Evolutionary conservation across 306 rosid genomes (phyloP), one percentile per base, ranked within the genome.

Genomic region (Cucurbita argyrosperma): DNA sequence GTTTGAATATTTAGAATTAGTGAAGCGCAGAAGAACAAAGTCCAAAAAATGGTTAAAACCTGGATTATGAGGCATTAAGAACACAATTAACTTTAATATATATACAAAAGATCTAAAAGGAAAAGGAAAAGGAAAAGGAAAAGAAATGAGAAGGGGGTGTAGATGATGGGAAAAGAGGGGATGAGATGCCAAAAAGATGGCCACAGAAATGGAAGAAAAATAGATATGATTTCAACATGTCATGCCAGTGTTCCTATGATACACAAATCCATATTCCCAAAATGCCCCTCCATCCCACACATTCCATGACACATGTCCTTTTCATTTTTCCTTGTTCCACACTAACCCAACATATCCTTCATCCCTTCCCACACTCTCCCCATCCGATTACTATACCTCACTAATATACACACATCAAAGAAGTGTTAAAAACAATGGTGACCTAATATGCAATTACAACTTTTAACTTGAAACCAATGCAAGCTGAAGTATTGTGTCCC

Each of bases 321-420:
- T 26, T 46, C 55, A 67, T 67, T 43, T 43, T 43, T 46, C 72
- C 38, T 67, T 67, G 72, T 67, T 67, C 72, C 72, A 67, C 72
- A 67, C 72, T 67, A 43, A 67, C 72, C 72, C 72, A 67, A 67
- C 72, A 67, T n/a, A 64, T 46, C 55, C 72, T 45, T 45, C 49
- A 2, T 21, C 72, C 72, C 54, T 45, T 45, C 18, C 72, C 72
- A 18, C 72, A 40, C 54, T 45, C 55, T 10, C 55, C 38, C 52
- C 37, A 39, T 39, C 38, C 19, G 7, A 45, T 67, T 18, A 26
- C 51, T 30, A 30, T 30, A 30, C 35, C 35, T 30, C 1, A 30
- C 35, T 30, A 30, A 30, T 30, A 30, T 30, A 30, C 4, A 30
- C 35, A 30, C 35, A 30, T 30, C 35, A 30, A 30, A 30, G 4